A percentile compares a stretch with the other conserved stretches of the same genome.
phyloP scores from a whole-genome alignment of 768 basidiomycete species.

The Amanita subjunquillea region DNA sequence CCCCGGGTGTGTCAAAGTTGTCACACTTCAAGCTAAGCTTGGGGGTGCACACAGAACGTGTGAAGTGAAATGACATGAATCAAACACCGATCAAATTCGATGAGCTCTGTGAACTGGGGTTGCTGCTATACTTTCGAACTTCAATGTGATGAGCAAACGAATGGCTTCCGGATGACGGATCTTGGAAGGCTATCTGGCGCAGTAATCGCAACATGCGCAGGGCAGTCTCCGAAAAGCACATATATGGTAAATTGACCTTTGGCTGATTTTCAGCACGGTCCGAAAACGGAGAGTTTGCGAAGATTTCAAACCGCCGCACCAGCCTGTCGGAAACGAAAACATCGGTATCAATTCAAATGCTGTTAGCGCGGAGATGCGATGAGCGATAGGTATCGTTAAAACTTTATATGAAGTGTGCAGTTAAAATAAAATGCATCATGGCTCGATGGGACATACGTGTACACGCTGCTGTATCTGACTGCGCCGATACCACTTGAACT shows the following conservation, averaged over 20 bases:
- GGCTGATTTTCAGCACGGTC: not conserved
- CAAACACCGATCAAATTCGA: not conserved
- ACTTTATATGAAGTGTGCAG: not conserved
- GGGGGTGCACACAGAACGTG: not conserved
- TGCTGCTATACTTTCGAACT: not conserved
- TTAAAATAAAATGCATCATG: not conserved
- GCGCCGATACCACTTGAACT: no score
- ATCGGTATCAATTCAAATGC: not conserved
- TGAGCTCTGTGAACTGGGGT: not conserved
- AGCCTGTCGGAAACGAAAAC: not conserved
- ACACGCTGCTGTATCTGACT: no score
- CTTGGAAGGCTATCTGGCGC: not conserved
- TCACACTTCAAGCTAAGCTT: not conserved
- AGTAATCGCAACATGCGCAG: not conserved
- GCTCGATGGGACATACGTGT: not conserved
- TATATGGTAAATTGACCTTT: not conserved
- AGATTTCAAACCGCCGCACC: not conserved
- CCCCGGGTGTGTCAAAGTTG: not conserved
- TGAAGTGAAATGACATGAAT: not conserved
- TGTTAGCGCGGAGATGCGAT: not conserved
- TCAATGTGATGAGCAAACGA: not conserved
- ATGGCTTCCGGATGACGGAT: not conserved
- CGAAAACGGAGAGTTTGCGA: not conserved
- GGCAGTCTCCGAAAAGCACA: not conserved
- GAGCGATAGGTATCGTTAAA: not conserved